Percentiles rank a stretch among this genome's conserved stretches.
Conservation (phyloP, 2,329 filamentous ascomycete genomes). For the Sclerotinia minor region DNA sequence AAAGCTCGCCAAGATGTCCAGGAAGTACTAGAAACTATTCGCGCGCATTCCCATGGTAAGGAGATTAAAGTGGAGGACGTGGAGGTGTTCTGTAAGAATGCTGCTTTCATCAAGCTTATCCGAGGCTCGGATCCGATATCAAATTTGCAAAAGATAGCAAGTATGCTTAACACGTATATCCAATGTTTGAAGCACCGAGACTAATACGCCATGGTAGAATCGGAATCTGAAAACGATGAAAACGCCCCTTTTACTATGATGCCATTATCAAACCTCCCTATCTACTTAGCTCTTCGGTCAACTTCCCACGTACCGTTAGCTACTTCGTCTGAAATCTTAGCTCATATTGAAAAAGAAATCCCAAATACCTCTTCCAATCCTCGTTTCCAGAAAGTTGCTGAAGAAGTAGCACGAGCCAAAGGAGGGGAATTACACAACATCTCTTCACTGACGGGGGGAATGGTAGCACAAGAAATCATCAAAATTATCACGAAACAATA, state of each 20-base stretch:
- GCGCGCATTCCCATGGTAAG: slow-evolving; percentile 50
- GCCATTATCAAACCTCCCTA: slow-evolving; percentile 60
- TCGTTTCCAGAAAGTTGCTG: slow-evolving; percentile 54
- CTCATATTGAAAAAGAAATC: slow-evolving; percentile 46
- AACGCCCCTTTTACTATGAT: slow-evolving; percentile 45
- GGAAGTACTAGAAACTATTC: slow-evolving; percentile 69
- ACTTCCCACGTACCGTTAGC: slow-evolving; percentile 50
- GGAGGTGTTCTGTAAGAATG: slow-evolving; percentile 93
- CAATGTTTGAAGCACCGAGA: slow-evolving; percentile 19
- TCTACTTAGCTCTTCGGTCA: slow-evolving; percentile 66
- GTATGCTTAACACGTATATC: slow-evolving; percentile 29
- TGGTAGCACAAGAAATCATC: slow-evolving; percentile 96
- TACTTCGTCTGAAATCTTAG: slow-evolving; percentile 56
- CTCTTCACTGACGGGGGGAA: slow-evolving; percentile 80
- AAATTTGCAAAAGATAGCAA: slow-evolving; percentile 34
- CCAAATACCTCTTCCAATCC: slow-evolving; percentile 52
- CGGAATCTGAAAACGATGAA: slow-evolving; percentile 56
- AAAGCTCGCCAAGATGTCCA: slow-evolving; percentile 78
- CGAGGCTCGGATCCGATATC: slow-evolving; percentile 45
- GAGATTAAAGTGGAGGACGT: slow-evolving; percentile 70
- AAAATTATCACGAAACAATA: slow-evolving; percentile 80
- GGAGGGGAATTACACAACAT: slow-evolving; percentile 92
- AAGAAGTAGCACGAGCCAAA: slow-evolving; percentile 72
- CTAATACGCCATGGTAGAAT: slow-evolving; percentile 46
- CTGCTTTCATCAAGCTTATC: slow-evolving; percentile 87